These are phyloP conservation scores for Suillus subluteus DNA, from an alignment of 768 basidiomycete species.

Conservation along the genomic window DNA sequence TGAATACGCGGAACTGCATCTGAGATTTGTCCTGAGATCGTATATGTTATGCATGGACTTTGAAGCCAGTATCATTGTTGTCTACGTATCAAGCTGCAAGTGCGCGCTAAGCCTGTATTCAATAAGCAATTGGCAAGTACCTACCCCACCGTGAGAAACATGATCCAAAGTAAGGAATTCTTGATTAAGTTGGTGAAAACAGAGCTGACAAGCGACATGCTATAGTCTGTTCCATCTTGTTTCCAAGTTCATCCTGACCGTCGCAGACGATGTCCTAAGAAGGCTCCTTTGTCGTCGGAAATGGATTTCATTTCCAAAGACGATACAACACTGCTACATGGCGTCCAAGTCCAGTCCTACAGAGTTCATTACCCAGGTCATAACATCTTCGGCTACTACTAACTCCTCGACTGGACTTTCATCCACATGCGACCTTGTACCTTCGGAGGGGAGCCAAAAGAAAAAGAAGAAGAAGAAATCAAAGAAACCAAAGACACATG, in stretches of 20 bases:
- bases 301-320: not conserved
- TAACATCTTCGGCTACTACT: constrained; percentile 23
- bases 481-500: constrained; percentile 56
- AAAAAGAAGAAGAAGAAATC: constrained; percentile 75
- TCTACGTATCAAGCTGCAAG: not conserved
- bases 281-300: constrained; percentile 1
- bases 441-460: constrained; percentile 42
- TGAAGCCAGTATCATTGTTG: not conserved
- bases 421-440: constrained; percentile 18
- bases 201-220: not conserved
- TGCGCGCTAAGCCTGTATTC: not conserved
- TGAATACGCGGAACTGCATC: not conserved
- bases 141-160: not conserved
- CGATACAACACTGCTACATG: not conserved
- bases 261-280: constrained; percentile 2
- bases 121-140: not conserved
- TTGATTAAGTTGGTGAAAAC: constrained; percentile 5
- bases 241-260: constrained; percentile 4
- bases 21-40: not conserved
- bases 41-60: not conserved
- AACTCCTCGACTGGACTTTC: constrained; percentile 29
- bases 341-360: constrained; percentile 6
- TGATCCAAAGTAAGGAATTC: not conserved
- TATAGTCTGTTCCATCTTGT: not conserved
- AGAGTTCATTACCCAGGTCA: constrained; percentile 7